These are phyloP conservation scores for Ceratobasidium sp. DNA, from an alignment of 1,284 basidiomycete genomes.

Conservation along the genomic window DNA sequence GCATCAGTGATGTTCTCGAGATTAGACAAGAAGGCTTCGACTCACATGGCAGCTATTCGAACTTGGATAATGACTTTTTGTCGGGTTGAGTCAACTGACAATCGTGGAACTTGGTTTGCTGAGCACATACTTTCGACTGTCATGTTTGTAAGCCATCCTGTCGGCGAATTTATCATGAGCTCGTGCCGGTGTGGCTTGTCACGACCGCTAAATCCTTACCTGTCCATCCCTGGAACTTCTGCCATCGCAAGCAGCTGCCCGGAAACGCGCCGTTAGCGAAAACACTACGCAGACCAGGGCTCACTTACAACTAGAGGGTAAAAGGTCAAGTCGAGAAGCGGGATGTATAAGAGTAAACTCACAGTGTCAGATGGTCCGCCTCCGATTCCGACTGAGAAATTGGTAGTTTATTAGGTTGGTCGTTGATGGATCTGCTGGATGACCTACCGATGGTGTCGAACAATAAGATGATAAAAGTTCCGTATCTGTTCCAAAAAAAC, in stretches of 20 bases:
- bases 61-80: conserved; percentile 33
- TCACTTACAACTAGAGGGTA: conserved; percentile 25
- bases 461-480: conserved; percentile 29
- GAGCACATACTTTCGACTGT: conserved; percentile 33
- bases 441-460: conserved; percentile 36
- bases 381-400: conserved; percentile 19
- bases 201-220: conserved; percentile 20
- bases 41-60: conserved; percentile 37
- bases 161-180: conserved; percentile 16
- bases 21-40: background rate
- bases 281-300: background rate
- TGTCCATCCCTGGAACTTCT: conserved; percentile 38
- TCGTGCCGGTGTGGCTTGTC: background rate
- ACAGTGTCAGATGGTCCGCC: conserved; percentile 36
- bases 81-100: background rate
- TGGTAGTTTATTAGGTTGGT: background rate
- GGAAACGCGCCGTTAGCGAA: conserved; percentile 1
- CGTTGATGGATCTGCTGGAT: too few species aligned
- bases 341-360: conserved; percentile 1
- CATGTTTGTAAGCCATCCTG: conserved; percentile 38
- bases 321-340: conserved; percentile 3
- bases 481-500: conserved; percentile 37
- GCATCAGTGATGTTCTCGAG: background rate
- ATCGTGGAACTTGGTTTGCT: background rate
- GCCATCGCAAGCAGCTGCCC: conserved; percentile 33